Base-by-base conservation (phyloP, 257 asterid genomes). In the Ilex aquifolium region DNA sequence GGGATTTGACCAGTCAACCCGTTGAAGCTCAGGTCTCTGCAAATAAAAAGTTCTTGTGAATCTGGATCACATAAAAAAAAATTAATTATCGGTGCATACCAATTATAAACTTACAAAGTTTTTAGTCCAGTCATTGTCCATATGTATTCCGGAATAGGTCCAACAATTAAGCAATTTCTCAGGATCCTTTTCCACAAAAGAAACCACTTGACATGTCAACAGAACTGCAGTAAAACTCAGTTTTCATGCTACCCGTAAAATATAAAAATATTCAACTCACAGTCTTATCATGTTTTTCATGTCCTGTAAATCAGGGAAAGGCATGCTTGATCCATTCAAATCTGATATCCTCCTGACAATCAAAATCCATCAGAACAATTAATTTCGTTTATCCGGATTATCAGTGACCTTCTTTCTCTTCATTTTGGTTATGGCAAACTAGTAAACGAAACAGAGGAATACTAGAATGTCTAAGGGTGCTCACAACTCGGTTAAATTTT, bases 21-120 rank as follows among this genome's bases (percentile, higher is more conserved):
- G 82, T 92, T 92, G 82, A 77, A 85, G 75, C 91, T 89, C 68
- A 92, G 85, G 68, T 92, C 98, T 44, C 98, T 92, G 87, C 74
- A 76, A 27, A 73, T 56, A 42, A 64, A 63, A 7, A 31, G 59
- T 55, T 56, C 48, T 36, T 36, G 5, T 36, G 42, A 52, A 60
- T 17, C 42, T 70, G 64, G 58, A 66, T 61, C 11, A 61, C 62
- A 56, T 15, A 60, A 31, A 58, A 50, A 63, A 57, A 50, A n/a
- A 14, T 30, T 21, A 62, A 57, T 3, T 6, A 55, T 39, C 13
- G 56, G 27, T 12, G 15, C 8, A 57, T 16, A 32, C 16, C 5
- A 0, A 15, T 21, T 10, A 52, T 66, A 16, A 46, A 76, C 96
- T 85, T 76, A 91, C 98, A 91, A 66, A 68, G 70, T 64, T 60